Evolutionary conservation across 768 basidiomycete species (phyloP), one percentile per base, ranked within the genome.

Genomic region (Leucocoprinus birnbaumii): DNA sequence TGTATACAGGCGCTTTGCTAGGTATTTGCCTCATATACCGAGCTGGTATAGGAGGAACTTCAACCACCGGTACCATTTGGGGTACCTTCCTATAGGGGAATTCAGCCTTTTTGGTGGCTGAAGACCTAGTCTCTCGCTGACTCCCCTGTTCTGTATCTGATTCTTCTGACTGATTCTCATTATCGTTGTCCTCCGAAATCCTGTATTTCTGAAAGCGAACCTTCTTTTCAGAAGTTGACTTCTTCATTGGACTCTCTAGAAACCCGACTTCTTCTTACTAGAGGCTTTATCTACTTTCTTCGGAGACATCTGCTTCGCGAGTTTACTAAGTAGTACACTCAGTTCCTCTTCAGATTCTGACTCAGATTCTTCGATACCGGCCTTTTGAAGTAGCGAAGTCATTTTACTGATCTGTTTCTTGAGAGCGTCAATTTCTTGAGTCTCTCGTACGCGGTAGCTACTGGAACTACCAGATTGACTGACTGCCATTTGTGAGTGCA

Each of bases 241-340:
- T 48, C 44, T 45, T 57, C 56, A 42, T 47, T 38, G 43, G 46
- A 52, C 44, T 2, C 19, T 22, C 21, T 52, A 51, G 44, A 57
- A 57, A 57, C 25, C 56, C 44, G 14, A 22, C n/a, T 53, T 35
- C 10, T 46, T 40, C 3, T 31, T 31, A 31, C 6, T 5, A 11
- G 31, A 31, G 31, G 31, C 5, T 31, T 31, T 11, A 31, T 1
- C 35, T 0, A 19, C 14, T 26, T 43, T 40, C 1, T 40, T 27
- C 22, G 41, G 35, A 6, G 22, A 24, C 3, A 48, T 40, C 1
- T 35, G 34, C 6, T 9, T 27, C 2, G n/a, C n/a, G n/a, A 49
- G 8, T 27, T 43, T 26, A 8, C 14, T 2, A 2, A 56, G 26
- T n/a, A 56, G 19, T 2, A 24, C 18, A 18, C 9, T 3, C 22